phyloP scores from a whole-genome alignment of 768 basidiomycete species.

The Pleurotus djamor region DNA sequence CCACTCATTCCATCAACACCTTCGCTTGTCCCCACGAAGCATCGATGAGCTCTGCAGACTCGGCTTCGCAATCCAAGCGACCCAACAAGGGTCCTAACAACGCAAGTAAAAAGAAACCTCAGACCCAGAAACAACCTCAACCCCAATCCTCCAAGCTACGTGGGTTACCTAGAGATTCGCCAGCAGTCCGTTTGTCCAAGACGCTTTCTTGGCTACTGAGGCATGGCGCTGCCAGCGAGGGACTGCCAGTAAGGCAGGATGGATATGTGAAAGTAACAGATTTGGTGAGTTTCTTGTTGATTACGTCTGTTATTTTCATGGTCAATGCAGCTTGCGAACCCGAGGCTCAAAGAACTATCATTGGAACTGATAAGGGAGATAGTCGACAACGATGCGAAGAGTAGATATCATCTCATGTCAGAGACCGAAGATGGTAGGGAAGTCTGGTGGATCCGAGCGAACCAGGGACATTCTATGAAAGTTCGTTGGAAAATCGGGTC shows the following conservation, averaged over 20 bases:
- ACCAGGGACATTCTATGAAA: conserved; percentile 87
- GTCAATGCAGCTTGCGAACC: conserved; percentile 56
- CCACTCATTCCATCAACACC: no score
- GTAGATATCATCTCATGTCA: conserved; percentile 55
- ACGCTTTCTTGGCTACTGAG: conserved; percentile 90
- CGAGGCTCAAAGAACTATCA: conserved; percentile 63
- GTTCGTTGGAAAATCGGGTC: conserved; percentile 30
- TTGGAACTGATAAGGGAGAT: conserved; percentile 55
- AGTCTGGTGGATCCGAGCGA: conserved; percentile 87
- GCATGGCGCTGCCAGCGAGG: conserved; percentile 81
- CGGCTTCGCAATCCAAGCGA: no score
- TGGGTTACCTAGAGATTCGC: conserved; percentile 61
- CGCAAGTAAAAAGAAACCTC: neutral
- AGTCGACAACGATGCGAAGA: conserved; percentile 66
- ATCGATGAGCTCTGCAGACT: no score
- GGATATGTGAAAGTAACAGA: conserved; percentile 84
- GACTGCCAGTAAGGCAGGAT: conserved; percentile 73
- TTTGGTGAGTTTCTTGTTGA: conserved; percentile 55
- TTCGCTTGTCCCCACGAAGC: no score
- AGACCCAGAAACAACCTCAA: neutral
- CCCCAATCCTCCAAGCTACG: conserved; percentile 40
- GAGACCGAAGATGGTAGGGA: conserved; percentile 40
- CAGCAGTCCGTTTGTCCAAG: conserved; percentile 75
- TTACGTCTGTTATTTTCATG: neutral
- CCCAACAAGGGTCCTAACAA: neutral